Percentiles rank a stretch among this genome's conserved stretches.
Evolutionary conservation across 495 filamentous ascomycete genomes (phyloP).

Genomic region (Hypoxylon intermedium): DNA sequence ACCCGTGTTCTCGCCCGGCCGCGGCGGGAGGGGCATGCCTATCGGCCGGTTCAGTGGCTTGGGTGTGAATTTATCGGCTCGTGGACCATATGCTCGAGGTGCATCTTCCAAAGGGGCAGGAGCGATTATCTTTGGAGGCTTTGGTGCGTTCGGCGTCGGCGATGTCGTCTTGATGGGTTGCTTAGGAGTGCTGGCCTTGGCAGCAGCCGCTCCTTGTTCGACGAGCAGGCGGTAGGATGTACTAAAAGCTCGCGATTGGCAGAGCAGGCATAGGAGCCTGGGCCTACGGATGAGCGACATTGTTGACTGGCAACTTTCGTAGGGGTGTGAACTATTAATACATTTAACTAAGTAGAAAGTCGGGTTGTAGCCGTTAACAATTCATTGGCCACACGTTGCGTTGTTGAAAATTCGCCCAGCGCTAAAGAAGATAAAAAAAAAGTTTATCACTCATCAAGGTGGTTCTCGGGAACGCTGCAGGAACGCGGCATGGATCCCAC

Average conservation of each 20-base stretch:
- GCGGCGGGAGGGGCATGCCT: conserved; percentile 74
- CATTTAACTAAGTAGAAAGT: conserved; percentile 15
- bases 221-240: conserved; percentile 51
- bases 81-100: conserved; percentile 62
- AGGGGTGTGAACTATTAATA: conserved; percentile 23
- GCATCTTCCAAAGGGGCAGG: conserved; percentile 54
- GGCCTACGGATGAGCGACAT: conserved; percentile 33
- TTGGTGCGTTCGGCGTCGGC: conserved; percentile 12
- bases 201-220: conserved; percentile 35
- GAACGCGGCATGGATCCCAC: conserved; percentile 19
- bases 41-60: conserved; percentile 79
- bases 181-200: conserved; percentile 32
- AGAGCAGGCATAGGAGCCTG: conserved; percentile 49
- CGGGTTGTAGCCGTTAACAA: conserved; percentile 7
- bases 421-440: conserved; percentile 20
- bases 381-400: too few species aligned
- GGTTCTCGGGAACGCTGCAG: too few species aligned
- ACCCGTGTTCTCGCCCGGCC: conserved; percentile 79
- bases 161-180: conserved; percentile 12
- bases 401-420: conserved; percentile 15
- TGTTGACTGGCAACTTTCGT: too few species aligned
- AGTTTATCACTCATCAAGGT: conserved; percentile 29
- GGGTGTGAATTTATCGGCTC: conserved; percentile 67
- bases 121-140: conserved; percentile 18
- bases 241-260: conserved; percentile 58